Percentiles rank a stretch among this genome's conserved stretches.
Conservation (phyloP, 164 flowering plant species). For the Aristolochia fimbriata region DNA sequence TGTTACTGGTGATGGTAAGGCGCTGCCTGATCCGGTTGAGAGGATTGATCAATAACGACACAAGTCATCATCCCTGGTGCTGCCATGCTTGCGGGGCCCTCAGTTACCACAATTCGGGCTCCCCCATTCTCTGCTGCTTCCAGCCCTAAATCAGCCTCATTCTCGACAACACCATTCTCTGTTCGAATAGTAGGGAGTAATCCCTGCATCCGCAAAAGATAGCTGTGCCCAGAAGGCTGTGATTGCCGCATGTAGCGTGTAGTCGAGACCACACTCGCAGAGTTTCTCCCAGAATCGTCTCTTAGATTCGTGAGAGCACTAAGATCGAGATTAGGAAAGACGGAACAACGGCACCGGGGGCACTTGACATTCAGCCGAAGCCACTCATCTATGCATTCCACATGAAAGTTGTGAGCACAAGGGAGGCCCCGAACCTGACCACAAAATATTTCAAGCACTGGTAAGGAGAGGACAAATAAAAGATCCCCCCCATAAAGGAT, state of each 20-base stretch:
- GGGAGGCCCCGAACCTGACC: conserved; percentile 97
- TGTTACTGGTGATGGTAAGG: not conserved
- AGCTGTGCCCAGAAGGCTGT: conserved; percentile 65
- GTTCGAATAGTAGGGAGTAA: conserved; percentile 54
- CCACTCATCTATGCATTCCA: conserved; percentile 97
- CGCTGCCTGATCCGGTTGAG: not conserved
- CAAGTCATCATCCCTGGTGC: conserved; percentile 2
- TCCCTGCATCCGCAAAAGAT: conserved; percentile 68
- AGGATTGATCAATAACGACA: not conserved
- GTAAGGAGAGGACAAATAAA: too few species aligned
- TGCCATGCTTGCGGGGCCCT: conserved; percentile 1
- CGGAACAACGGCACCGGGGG: conserved; percentile 93
- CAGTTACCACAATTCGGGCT: conserved; percentile 2
- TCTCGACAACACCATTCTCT: conserved; percentile 35
- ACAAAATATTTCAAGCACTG: too few species aligned
- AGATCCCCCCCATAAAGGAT: too few species aligned
- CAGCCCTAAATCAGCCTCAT: conserved; percentile 25
- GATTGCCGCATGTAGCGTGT: conserved; percentile 39
- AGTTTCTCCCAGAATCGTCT: conserved; percentile 50
- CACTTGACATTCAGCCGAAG: conserved; percentile 90
- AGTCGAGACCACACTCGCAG: conserved; percentile 39
- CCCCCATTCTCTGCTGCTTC: conserved; percentile 52
- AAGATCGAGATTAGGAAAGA: conserved; percentile 92
- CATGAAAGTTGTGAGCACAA: conserved; percentile 98
- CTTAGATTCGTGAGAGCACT: conserved; percentile 76